Conservation (phyloP, 352 stramenopile genomes). For the Pythium dissimile region DNA sequence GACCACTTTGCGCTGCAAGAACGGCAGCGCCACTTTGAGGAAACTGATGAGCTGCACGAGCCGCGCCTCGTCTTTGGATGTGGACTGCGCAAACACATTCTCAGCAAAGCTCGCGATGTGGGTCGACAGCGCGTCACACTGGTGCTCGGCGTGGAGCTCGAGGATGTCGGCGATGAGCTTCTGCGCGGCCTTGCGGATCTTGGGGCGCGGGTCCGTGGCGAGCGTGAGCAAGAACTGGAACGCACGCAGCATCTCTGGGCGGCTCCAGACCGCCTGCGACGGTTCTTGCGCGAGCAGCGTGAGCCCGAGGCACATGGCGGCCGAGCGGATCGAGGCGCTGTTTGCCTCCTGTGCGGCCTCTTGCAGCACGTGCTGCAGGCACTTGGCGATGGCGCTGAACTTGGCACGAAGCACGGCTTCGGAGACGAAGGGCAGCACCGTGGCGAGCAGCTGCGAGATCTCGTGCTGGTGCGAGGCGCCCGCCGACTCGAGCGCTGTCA, state of each 20-base stretch:
- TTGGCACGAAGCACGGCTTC: slow-evolving; percentile 78
- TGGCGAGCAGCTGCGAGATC: slow-evolving; percentile 69
- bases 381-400: slow-evolving; percentile 69
- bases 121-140: slow-evolving; percentile 78
- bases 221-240: slow-evolving; percentile 80
- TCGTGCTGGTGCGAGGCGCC: slow-evolving; percentile 73
- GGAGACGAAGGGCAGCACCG: slow-evolving; percentile 68
- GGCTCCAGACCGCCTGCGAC: slow-evolving; percentile 51
- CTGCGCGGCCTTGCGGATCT: slow-evolving; percentile 81
- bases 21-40: slow-evolving; percentile 69
- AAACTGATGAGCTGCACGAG: slow-evolving; percentile 81
- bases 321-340: slow-evolving; percentile 56
- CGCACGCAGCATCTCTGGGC: slow-evolving; percentile 63
- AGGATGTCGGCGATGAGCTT: slow-evolving; percentile 74
- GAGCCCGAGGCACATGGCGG: slow-evolving; percentile 57
- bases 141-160: slow-evolving; percentile 58
- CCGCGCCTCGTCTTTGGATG: slow-evolving; percentile 66
- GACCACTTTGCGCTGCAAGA: slow-evolving; percentile 80
- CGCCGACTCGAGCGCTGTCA: slow-evolving; percentile 80
- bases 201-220: slow-evolving; percentile 73
- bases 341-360: slow-evolving; percentile 50
- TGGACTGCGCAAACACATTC: slow-evolving; percentile 67
- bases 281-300: slow-evolving; percentile 72
- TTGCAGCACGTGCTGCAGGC: slow-evolving; percentile 65
- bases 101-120: slow-evolving; percentile 86